phyloP scores from a whole-genome alignment of 768 basidiomycete species.

The Hortiboletus campestris region DNA sequence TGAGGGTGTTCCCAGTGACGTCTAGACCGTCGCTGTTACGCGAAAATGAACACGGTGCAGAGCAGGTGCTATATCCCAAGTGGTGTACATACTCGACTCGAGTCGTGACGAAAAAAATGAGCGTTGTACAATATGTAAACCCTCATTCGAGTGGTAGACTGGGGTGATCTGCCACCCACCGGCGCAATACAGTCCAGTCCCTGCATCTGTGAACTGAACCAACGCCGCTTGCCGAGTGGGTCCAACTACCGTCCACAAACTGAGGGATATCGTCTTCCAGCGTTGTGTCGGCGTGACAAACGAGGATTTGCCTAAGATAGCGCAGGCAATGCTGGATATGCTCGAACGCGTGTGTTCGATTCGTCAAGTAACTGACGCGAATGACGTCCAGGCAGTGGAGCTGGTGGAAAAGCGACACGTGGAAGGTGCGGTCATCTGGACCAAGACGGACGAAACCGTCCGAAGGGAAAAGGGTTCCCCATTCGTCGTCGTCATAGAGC shows the following conservation, averaged over 20 bases:
- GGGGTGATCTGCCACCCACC: slow-evolving; percentile 28
- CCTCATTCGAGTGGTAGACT: slow-evolving; percentile 23
- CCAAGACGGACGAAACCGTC: slow-evolving; percentile 36
- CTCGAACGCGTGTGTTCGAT: no score
- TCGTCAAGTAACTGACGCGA: no score
- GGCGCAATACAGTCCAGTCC: slow-evolving; percentile 34
- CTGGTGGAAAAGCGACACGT: slow-evolving; percentile 45
- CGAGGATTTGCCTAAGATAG: slow-evolving; percentile 26
- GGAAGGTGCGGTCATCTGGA: slow-evolving; percentile 33
- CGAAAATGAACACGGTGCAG: neutral
- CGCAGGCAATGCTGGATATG: no score
- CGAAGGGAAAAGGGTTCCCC: slow-evolving; percentile 35
- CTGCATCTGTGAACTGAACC: slow-evolving; percentile 33
- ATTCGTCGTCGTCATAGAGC: slow-evolving; percentile 35
- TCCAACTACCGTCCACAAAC: slow-evolving; percentile 20
- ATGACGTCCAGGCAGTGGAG: slow-evolving; percentile 12
- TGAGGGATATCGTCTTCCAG: slow-evolving; percentile 35
- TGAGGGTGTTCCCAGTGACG: neutral
- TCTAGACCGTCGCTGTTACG: neutral
- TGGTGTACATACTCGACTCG: neutral
- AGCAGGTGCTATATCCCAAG: neutral
- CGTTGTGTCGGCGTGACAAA: slow-evolving; percentile 40
- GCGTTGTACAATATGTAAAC: neutral
- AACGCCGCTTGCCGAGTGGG: slow-evolving; percentile 23
- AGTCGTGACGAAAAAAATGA: neutral